phyloP scores from a whole-genome alignment of 352 stramenopile species.

The Phytophthora nicotianae region DNA sequence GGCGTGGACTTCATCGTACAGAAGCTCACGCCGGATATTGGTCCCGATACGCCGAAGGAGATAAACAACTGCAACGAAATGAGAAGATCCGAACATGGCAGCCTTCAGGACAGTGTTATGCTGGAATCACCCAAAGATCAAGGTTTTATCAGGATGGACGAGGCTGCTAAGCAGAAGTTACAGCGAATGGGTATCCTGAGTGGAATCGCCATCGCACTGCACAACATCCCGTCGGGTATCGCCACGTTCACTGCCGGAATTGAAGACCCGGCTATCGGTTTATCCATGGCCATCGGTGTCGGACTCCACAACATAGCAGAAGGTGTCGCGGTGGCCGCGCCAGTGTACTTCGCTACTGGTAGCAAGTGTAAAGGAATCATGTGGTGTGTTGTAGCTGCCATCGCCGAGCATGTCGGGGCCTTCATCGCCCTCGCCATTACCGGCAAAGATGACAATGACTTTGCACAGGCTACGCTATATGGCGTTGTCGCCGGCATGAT shows the following conservation, averaged over 20 bases:
- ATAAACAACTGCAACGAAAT: background rate
- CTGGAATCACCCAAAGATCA: constrained; percentile 1
- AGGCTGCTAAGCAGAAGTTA: constrained; percentile 56
- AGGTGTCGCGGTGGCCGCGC: constrained; percentile 94
- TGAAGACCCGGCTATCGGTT: constrained; percentile 86
- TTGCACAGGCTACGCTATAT: constrained; percentile 89
- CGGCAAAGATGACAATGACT: constrained; percentile 50
- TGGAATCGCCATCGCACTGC: constrained; percentile 93
- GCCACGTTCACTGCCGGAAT: constrained; percentile 94
- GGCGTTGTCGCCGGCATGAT: constrained; percentile 94
- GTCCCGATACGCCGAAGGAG: background rate
- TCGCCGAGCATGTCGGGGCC: constrained; percentile 91
- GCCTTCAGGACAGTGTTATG: background rate
- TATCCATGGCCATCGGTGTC: constrained; percentile 93
- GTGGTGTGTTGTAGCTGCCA: constrained; percentile 89
- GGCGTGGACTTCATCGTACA: constrained; percentile 51
- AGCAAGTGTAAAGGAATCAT: constrained; percentile 94
- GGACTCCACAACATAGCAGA: constrained; percentile 98
- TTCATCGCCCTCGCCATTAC: constrained; percentile 78
- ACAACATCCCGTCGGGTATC: constrained; percentile 98
- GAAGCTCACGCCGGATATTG: constrained; percentile 36
- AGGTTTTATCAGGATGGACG: constrained; percentile 42
- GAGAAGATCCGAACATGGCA: background rate
- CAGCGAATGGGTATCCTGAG: constrained; percentile 91
- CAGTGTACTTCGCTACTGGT: constrained; percentile 97